Evolutionary conservation across 768 basidiomycete species (phyloP).

Genomic region (Naganishia vishniacii): DNA sequence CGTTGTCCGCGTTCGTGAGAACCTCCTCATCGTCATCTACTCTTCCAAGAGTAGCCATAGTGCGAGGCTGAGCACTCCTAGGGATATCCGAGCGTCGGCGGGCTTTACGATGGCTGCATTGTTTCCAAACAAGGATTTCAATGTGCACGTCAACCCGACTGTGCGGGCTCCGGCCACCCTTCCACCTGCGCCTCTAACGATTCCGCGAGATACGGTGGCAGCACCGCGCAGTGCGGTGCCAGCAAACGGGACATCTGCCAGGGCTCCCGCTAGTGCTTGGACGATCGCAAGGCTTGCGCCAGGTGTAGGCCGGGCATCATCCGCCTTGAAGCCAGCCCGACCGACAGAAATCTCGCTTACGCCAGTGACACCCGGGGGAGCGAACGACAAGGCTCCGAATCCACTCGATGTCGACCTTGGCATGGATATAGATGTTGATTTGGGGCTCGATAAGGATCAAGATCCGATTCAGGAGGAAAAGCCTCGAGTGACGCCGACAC

Average conservation of each 20-base stretch:
- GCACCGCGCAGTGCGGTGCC: background rate
- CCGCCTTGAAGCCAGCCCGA: background rate
- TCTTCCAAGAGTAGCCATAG: conserved; percentile 8
- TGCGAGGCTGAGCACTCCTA: background rate
- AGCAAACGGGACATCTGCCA: background rate
- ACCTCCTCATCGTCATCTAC: conserved; percentile 10
- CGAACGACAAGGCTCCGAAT: background rate
- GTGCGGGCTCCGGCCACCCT: conserved; percentile 1
- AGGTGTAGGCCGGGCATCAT: background rate
- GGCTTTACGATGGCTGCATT: conserved; percentile 9
- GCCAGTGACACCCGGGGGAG: no score
- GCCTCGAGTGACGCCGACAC: background rate
- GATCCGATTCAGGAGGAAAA: background rate
- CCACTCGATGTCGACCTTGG: background rate
- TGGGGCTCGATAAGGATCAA: conserved; percentile 4
- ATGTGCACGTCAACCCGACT: conserved; percentile 4
- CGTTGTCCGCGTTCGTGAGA: conserved; percentile 2
- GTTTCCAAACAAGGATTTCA: conserved; percentile 12
- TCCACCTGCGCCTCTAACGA: background rate
- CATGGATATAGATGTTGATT: conserved; percentile 10
- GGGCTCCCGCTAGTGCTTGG: background rate
- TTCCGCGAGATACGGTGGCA: background rate
- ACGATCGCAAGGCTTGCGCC: background rate
- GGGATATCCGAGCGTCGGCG: background rate
- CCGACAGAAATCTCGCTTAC: background rate